Evolutionary conservation across 306 rosid species (phyloP).

Genomic region (Fragaria iinumae): DNA sequence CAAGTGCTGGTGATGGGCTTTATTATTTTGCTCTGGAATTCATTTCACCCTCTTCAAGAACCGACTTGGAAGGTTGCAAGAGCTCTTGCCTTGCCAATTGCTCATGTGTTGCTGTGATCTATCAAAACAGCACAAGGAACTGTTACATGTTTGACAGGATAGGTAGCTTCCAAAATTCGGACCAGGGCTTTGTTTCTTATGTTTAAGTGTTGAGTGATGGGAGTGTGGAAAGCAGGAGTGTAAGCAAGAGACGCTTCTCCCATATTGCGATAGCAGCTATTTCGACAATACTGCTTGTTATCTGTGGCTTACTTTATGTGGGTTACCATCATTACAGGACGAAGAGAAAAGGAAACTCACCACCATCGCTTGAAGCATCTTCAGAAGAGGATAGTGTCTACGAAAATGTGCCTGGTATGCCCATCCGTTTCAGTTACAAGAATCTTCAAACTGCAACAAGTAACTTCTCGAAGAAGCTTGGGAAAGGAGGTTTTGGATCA

Average conservation of each 20-base stretch:
- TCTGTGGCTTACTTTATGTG: conserved; percentile 41
- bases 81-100: conserved; percentile 61
- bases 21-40: conserved; percentile 65
- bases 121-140: conserved; percentile 59
- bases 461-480: conserved; percentile 73
- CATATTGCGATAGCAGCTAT: conserved; percentile 51
- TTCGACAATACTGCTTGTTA: conserved; percentile 38
- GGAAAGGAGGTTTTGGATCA: conserved; percentile 91
- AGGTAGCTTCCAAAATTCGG: conserved; percentile 67
- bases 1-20: conserved; percentile 52
- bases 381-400: conserved; percentile 86
- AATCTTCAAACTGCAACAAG: conserved; percentile 73
- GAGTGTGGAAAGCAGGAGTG: conserved; percentile 26
- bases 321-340: conserved; percentile 45
- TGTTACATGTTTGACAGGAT: conserved; percentile 65
- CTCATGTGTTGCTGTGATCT: conserved; percentile 79
- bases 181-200: conserved; percentile 51
- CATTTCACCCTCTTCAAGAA: conserved; percentile 53
- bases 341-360: conserved; percentile 29
- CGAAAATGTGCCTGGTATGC: conserved; percentile 68
- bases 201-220: conserved; percentile 49
- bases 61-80: conserved; percentile 62
- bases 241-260: conserved; percentile 33
- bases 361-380: conserved; percentile 42
- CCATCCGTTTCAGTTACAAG: conserved; percentile 63